Evolutionary conservation across 345 rosid genomes (phyloP).

Genomic region (Iberis pinnata): DNA sequence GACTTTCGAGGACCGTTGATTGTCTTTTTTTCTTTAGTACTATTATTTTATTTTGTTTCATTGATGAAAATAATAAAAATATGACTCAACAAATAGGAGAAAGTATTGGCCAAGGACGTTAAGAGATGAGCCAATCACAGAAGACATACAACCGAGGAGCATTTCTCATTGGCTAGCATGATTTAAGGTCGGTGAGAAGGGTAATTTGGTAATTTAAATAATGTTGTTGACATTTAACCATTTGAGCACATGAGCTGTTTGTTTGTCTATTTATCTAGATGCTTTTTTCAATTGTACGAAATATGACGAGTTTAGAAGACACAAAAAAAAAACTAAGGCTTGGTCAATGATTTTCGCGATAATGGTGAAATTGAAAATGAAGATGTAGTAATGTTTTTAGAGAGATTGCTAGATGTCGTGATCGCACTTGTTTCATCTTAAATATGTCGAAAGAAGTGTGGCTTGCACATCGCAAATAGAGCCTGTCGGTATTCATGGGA

Average conservation of each 20-base stretch:
- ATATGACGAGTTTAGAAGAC: no score
- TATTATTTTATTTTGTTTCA: neutral
- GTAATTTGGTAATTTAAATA: neutral
- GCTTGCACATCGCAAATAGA: no score
- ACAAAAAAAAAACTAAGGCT: no score
- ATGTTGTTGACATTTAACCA: slow-evolving; percentile 29
- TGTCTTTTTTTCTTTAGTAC: slow-evolving; percentile 1
- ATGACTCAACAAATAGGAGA: slow-evolving; percentile 16
- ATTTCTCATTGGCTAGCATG: slow-evolving; percentile 25
- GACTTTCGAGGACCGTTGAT: slow-evolving; percentile 29
- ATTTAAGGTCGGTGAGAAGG: slow-evolving; percentile 25
- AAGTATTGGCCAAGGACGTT: slow-evolving; percentile 11
- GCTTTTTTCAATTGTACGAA: neutral
- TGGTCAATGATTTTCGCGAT: slow-evolving; percentile 13
- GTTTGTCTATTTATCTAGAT: slow-evolving; percentile 17
- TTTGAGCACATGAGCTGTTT: slow-evolving; percentile 34
- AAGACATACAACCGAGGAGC: slow-evolving; percentile 27
- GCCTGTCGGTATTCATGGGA: no score
- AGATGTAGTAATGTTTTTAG: no score
- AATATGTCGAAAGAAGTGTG: no score
- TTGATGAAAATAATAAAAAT: slow-evolving; percentile 16
- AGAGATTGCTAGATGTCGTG: no score
- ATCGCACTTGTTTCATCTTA: no score
- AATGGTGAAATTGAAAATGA: neutral
- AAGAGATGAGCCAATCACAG: slow-evolving; percentile 23